These are phyloP conservation scores for Bacidia rubella DNA, from an alignment of 495 filamentous ascomycete species.

Conservation along the genomic window DNA sequence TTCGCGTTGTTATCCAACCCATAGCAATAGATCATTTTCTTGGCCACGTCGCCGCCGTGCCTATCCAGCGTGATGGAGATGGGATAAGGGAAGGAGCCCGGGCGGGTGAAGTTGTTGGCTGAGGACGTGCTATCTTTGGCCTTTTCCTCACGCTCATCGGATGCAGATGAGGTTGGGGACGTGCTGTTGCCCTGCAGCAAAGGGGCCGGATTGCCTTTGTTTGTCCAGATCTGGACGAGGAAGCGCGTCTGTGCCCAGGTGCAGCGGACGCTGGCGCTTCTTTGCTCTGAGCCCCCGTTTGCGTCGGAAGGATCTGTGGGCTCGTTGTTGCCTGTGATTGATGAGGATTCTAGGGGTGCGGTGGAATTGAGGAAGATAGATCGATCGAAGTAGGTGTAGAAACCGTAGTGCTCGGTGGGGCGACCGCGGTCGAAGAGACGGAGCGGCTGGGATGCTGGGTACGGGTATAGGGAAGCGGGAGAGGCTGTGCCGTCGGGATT, in stretches of 20 bases:
- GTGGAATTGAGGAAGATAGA: slow-evolving; percentile 61
- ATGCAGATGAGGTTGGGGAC: slow-evolving; percentile 2
- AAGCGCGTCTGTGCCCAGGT: slow-evolving; percentile 78
- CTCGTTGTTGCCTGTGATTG: slow-evolving; percentile 13
- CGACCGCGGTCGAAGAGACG: slow-evolving; percentile 73
- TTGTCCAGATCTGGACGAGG: slow-evolving; percentile 85
- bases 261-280: slow-evolving; percentile 52
- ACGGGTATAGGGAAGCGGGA: slow-evolving; percentile 51
- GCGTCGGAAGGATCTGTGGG: slow-evolving; percentile 36
- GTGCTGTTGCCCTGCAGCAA: slow-evolving; percentile 22
- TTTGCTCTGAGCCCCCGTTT: slow-evolving; percentile 48
- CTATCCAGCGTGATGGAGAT: slow-evolving; percentile 70
- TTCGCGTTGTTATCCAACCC: slow-evolving; percentile 39
- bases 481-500: slow-evolving; percentile 57
- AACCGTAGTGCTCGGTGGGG: slow-evolving; percentile 77
- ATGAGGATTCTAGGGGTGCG: slow-evolving; percentile 25
- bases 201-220: slow-evolving; percentile 30
- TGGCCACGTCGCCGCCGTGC: slow-evolving; percentile 49
- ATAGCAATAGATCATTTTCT: slow-evolving; percentile 63
- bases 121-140: slow-evolving; percentile 29
- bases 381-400: slow-evolving; percentile 85
- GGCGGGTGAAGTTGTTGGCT: slow-evolving; percentile 41
- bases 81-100: slow-evolving; percentile 76
- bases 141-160: background rate
- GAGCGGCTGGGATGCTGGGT: slow-evolving; percentile 61